Evolutionary conservation across 1,284 basidiomycete genomes (phyloP).

Genomic region (Malassezia arunalokei): DNA sequence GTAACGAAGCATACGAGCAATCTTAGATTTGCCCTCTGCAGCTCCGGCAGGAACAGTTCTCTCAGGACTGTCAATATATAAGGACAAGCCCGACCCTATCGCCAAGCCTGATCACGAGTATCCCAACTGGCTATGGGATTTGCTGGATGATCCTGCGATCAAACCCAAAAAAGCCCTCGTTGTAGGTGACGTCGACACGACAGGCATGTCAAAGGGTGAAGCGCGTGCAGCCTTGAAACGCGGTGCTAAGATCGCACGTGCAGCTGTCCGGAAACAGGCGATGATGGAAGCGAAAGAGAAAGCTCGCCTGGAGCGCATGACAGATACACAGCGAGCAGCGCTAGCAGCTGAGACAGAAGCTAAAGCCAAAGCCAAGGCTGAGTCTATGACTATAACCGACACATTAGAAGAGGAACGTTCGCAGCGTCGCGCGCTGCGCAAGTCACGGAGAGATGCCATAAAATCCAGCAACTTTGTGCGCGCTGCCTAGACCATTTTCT

Average conservation of each 20-base stretch:
- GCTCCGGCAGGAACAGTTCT: constrained; percentile 58
- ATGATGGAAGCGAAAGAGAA: constrained; percentile 23
- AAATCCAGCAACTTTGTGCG: constrained; percentile 40
- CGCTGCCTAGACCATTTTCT: constrained; percentile 13
- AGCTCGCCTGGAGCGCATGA: constrained; percentile 8
- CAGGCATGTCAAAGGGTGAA: constrained; percentile 40
- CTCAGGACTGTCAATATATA: constrained; percentile 65
- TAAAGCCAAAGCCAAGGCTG: constrained; percentile 20
- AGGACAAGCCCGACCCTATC: constrained; percentile 66
- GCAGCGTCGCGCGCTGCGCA: constrained; percentile 19
- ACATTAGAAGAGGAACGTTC: not conserved
- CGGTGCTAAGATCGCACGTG: constrained; percentile 28
- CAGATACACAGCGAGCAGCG: not conserved
- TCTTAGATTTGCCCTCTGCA: constrained; percentile 20
- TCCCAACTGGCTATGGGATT: constrained; percentile 76
- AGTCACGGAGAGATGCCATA: constrained; percentile 29
- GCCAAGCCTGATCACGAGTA: constrained; percentile 73
- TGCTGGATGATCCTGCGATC: constrained; percentile 49
- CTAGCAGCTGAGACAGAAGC: not conserved
- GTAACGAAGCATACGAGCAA: not conserved
- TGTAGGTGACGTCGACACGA: constrained; percentile 28
- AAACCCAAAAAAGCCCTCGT: constrained; percentile 24
- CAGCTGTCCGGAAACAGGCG: constrained; percentile 24
- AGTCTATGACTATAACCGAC: constrained; percentile 14
- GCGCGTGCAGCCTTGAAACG: constrained; percentile 34